Base-by-base conservation (phyloP, 164 flowering plant genomes). In the Aristolochia fimbriata region DNA sequence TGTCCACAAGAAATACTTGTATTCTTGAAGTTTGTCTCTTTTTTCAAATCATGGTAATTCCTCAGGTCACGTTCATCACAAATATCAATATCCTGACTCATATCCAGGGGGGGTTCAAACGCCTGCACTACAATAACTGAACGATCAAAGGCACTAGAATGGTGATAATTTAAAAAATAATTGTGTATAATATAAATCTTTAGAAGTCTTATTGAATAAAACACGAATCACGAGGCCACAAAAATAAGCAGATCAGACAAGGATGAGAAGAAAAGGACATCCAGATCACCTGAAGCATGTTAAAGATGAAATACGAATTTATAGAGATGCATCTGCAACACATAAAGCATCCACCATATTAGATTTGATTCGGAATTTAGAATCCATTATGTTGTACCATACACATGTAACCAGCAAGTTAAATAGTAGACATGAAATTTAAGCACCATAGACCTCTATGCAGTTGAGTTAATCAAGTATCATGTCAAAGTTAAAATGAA, bases 41-140 rank as follows among this genome's bases (percentile, higher is more conserved):
- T 16, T 54, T 46, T 19, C 20, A 19, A 24, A 30, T 47, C 31
- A 10, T 47, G 52, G 64, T 67, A 51, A 21, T 71, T 70, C 58
- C 68, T 59, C 25, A 54, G 52, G 22, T 59, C 50, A 67, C 69
- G 55, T 23, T 75, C 76, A 53, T 78, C 91, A 77, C 73, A 70
- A 58, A 62, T 60, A 71, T 81, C 83, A 19, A 65, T 59, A 59
- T 83, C 90, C 69, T 77, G 85, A 68, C 85, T 88, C 93, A 92
- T 79, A 76, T 92, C 96, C 62, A 92, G 68, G 33, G 97, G 96
- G 53, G 98, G 94, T 22, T 89, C 96, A 83, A 93, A 93, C 67
- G 87, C 91, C 98, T 93, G 81, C 62, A 45, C 23, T 13, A 19
- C 7, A 55, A 60, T 11, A 57, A 24, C 15, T 51, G 22, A 59